Percentiles rank a stretch among this genome's conserved stretches.
Conservation (phyloP, 176 grass and related monocot species). For the Musa troglodytarum region DNA sequence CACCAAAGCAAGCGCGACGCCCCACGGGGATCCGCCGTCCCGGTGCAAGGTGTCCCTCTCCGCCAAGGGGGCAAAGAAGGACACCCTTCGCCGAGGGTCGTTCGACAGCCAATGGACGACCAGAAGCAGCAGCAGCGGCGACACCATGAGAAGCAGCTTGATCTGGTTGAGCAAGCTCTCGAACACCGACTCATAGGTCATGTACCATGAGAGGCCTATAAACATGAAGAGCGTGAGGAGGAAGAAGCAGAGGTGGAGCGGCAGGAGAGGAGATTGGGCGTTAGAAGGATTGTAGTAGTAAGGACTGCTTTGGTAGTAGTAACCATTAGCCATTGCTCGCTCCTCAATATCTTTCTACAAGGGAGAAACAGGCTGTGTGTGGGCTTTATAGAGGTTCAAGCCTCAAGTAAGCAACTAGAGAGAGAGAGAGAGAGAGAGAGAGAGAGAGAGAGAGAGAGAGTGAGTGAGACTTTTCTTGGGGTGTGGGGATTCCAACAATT, state of each 20-base stretch:
- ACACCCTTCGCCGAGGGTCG: constrained; percentile 20
- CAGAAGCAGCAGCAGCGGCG: constrained; percentile 39
- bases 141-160: constrained; percentile 6
- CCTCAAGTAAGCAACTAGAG: no score
- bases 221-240: constrained; percentile 1
- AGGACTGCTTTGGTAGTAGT: neutral
- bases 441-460: neutral
- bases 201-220: constrained; percentile 12
- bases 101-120: constrained; percentile 58
- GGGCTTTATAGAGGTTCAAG: no score
- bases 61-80: constrained; percentile 32
- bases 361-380: neutral
- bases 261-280: neutral
- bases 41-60: constrained; percentile 33
- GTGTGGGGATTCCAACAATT: neutral
- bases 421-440: neutral
- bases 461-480: neutral
- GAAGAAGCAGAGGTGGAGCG: constrained; percentile 9
- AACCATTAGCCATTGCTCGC: neutral
- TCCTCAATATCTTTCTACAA: neutral
- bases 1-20: constrained; percentile 59
- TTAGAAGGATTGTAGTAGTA: neutral
- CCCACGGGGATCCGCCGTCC: constrained; percentile 51
- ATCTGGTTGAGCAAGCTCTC: constrained; percentile 4
- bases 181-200: neutral